Percentiles rank a stretch among this genome's conserved stretches.
phyloP scores from a whole-genome alignment of 768 basidiomycete species.

The Mrakia gelida region DNA sequence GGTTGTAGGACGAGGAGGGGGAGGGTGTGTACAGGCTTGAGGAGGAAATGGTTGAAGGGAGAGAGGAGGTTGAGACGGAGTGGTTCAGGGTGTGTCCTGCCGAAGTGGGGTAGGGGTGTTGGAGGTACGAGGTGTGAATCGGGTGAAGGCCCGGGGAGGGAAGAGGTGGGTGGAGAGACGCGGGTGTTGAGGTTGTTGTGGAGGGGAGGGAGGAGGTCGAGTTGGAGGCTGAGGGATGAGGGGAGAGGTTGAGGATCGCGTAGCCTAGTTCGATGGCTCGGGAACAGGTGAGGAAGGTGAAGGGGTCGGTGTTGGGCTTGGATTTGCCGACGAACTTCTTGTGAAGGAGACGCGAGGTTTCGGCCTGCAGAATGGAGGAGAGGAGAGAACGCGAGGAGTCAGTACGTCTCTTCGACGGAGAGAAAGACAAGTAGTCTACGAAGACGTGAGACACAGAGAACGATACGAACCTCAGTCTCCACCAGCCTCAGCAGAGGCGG shows the following conservation, averaged over 20 bases:
- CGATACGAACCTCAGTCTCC: neutral
- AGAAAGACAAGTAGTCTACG: neutral
- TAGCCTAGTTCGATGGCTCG: neutral
- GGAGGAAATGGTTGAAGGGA: neutral
- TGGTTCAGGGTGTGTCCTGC: neutral
- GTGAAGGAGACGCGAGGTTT: neutral
- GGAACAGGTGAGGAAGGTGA: conserved; percentile 2
- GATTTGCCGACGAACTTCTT: neutral
- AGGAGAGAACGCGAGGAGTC: no score
- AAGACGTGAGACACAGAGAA: neutral
- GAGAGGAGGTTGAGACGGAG: neutral
- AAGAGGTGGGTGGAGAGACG: neutral
- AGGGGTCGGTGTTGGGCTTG: conserved; percentile 1
- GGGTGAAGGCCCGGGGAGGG: neutral
- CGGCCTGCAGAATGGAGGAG: neutral
- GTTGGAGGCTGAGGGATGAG: neutral
- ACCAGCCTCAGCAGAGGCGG: neutral
- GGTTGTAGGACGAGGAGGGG: neutral
- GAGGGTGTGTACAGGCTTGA: neutral
- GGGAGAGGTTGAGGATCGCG: neutral
- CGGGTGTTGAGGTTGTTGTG: neutral
- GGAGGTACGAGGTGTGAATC: neutral
- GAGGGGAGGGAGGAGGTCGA: neutral
- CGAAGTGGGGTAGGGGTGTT: neutral
- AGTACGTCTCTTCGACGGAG: neutral